Conservation (phyloP, 345 rosid genomes). For the Acer negundo region DNA sequence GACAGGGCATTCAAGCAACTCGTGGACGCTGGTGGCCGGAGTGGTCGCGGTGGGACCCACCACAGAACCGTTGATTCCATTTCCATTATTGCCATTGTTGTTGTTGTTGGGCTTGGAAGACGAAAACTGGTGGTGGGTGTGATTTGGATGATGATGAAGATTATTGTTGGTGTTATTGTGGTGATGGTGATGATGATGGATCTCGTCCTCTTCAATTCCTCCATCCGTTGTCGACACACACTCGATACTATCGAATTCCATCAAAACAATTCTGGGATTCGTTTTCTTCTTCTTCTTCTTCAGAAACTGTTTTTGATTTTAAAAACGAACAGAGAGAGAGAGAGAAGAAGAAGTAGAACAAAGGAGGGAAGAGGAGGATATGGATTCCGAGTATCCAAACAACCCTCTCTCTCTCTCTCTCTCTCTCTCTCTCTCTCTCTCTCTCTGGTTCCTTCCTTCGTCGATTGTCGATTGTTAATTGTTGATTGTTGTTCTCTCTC, state of each 20-base stretch:
- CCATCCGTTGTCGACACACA: constrained; percentile 71
- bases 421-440: constrained; percentile 6
- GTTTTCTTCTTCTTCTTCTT: constrained; percentile 26
- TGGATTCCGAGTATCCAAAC: constrained; percentile 34
- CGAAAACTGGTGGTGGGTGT: constrained; percentile 55
- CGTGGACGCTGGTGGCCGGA: constrained; percentile 91
- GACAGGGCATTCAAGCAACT: constrained; percentile 96
- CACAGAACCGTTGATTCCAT: constrained; percentile 29
- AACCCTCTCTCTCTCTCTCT: constrained; percentile 1
- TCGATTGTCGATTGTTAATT: constrained; percentile 7
- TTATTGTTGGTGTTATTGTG: constrained; percentile 10
- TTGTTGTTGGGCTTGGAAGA: constrained; percentile 52
- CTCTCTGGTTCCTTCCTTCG: constrained; percentile 37
- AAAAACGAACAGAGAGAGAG: constrained; percentile 19
- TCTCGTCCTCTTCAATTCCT: constrained; percentile 62
- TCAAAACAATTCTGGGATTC: constrained; percentile 19
- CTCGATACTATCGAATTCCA: constrained; percentile 84
- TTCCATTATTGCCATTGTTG: constrained; percentile 27
- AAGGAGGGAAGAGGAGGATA: constrained; percentile 10
- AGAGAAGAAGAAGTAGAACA: constrained; percentile 17
- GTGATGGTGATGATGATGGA: constrained; percentile 40
- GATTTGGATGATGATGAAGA: constrained; percentile 38
- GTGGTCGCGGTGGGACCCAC: constrained; percentile 62
- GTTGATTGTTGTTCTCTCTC: constrained; percentile 1
- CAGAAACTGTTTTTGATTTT: constrained; percentile 12